These are phyloP conservation scores for Fusarium secorum DNA, from an alignment of 2,329 filamentous ascomycete species.

Conservation along the genomic window DNA sequence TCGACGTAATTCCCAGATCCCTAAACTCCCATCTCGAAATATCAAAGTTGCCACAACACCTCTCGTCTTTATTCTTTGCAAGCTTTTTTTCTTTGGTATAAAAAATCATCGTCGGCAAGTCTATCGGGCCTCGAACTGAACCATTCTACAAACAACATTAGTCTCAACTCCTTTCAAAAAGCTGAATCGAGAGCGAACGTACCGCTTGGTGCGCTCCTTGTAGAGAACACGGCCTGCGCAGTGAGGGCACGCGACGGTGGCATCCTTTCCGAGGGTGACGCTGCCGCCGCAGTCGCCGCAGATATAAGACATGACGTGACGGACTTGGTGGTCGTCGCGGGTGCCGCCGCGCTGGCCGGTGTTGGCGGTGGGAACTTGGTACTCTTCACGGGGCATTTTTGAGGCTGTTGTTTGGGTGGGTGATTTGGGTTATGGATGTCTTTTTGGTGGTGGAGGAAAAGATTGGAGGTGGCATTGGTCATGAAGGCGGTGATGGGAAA, in stretches of 20 bases:
- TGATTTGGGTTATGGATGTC: neutral
- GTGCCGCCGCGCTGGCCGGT: conserved; percentile 54
- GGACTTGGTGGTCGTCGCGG: conserved; percentile 50
- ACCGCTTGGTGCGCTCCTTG: conserved; percentile 98
- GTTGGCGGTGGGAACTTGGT: conserved; percentile 72
- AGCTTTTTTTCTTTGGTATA: conserved; percentile 18
- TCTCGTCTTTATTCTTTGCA: conserved; percentile 1
- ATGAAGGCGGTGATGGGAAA: conserved; percentile 36
- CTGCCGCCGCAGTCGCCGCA: conserved; percentile 56
- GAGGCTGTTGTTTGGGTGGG: neutral
- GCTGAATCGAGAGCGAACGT: conserved; percentile 46
- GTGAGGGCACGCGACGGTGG: conserved; percentile 58
- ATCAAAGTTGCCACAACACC: conserved; percentile 30
- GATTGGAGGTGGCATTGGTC: conserved; percentile 33
- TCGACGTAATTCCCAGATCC: conserved; percentile 34
- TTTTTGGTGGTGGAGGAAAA: conserved; percentile 26
- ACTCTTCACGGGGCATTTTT: conserved; percentile 75
- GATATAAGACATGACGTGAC: conserved; percentile 50
- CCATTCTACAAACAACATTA: conserved; percentile 71
- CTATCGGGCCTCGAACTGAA: conserved; percentile 94
- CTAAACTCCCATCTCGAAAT: conserved; percentile 39
- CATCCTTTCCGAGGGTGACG: conserved; percentile 54
- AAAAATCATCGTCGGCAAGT: neutral
- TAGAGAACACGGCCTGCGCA: conserved; percentile 96
- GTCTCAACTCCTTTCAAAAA: neutral